These are phyloP conservation scores for Talaromyces sp. DNA, from an alignment of 2,329 filamentous ascomycete species.

Conservation along the genomic window DNA sequence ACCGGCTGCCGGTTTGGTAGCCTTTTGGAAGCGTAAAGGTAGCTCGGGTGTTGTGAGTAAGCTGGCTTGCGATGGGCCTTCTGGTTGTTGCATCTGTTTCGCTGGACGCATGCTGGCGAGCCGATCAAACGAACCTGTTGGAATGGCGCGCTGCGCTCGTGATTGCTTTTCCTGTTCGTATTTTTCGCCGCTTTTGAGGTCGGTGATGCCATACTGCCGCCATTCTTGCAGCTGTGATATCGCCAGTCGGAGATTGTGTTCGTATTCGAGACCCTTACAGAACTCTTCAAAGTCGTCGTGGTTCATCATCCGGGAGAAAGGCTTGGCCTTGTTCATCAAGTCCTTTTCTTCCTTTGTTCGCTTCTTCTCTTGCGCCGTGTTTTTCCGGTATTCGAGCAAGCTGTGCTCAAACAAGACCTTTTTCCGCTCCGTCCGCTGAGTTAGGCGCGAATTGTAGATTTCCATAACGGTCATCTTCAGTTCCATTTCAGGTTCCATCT, in stretches of 20 bases:
- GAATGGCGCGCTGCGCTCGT: conserved; percentile 61
- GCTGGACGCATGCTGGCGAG: conserved; percentile 65
- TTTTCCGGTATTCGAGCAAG: conserved; percentile 88
- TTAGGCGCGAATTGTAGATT: conserved; percentile 91
- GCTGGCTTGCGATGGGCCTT: conserved; percentile 69
- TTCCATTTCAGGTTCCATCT: conserved; percentile 92
- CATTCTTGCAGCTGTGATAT: conserved; percentile 91
- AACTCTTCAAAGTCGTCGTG: conserved; percentile 83
- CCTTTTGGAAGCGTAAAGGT: conserved; percentile 55
- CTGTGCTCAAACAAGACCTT: conserved; percentile 96
- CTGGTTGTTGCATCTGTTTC: conserved; percentile 63
- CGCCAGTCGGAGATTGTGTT: conserved; percentile 84
- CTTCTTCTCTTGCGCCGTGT: conserved; percentile 85
- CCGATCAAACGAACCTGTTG: conserved; percentile 81
- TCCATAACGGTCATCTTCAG: conserved; percentile 98
- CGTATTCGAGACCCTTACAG: conserved; percentile 79
- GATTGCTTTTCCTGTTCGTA: conserved; percentile 84
- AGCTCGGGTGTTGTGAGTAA: conserved; percentile 76
- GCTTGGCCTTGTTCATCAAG: conserved; percentile 86
- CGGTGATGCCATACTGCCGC: conserved; percentile 78
- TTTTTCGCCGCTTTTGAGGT: conserved; percentile 80
- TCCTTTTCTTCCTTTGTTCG: conserved; percentile 93
- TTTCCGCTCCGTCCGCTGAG: conserved; percentile 87
- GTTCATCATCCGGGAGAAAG: conserved; percentile 96
- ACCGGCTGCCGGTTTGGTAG: conserved; percentile 19